Percentiles rank a stretch among this genome's conserved stretches.
Evolutionary conservation across 305 asterid genomes (phyloP).

Genomic region (Euphrasia arctica): DNA sequence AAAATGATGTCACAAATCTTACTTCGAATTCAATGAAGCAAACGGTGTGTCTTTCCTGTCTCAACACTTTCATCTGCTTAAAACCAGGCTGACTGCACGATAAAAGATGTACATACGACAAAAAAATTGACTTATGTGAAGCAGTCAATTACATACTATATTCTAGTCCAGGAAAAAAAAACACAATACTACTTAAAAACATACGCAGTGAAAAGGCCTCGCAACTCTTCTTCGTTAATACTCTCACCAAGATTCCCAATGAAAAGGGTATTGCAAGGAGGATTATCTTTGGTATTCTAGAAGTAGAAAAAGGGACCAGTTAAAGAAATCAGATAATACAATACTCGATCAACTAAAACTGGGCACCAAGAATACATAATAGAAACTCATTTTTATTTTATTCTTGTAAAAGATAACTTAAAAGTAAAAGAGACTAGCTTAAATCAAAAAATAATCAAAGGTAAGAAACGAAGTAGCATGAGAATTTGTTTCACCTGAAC

Average conservation of each 20-base stretch:
- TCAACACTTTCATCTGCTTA: conserved; percentile 96
- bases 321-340: conserved; percentile 11
- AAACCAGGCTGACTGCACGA: conserved; percentile 88
- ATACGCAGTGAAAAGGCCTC: conserved; percentile 79
- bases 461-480: conserved; percentile 15
- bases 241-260: conserved; percentile 98
- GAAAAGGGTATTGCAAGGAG: conserved; percentile 98
- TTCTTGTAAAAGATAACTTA: too few relatives aligned
- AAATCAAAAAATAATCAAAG: background rate
- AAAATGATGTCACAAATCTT: conserved; percentile 10
- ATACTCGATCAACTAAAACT: background rate
- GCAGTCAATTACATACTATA: conserved; percentile 11
- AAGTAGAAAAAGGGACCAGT: conserved; percentile 24
- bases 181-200: conserved; percentile 23
- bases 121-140: background rate
- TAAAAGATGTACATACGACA: conserved; percentile 3
- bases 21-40: conserved; percentile 96
- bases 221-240: conserved; percentile 94
- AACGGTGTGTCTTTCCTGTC: conserved; percentile 95
- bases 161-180: conserved; percentile 14
- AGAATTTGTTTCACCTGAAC: conserved; percentile 60
- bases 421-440: background rate
- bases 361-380: background rate
- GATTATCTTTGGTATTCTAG: conserved; percentile 95
- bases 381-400: background rate